phyloP scores from a whole-genome alignment of 1,284 basidiomycete genomes.

The Athelia sp. region DNA sequence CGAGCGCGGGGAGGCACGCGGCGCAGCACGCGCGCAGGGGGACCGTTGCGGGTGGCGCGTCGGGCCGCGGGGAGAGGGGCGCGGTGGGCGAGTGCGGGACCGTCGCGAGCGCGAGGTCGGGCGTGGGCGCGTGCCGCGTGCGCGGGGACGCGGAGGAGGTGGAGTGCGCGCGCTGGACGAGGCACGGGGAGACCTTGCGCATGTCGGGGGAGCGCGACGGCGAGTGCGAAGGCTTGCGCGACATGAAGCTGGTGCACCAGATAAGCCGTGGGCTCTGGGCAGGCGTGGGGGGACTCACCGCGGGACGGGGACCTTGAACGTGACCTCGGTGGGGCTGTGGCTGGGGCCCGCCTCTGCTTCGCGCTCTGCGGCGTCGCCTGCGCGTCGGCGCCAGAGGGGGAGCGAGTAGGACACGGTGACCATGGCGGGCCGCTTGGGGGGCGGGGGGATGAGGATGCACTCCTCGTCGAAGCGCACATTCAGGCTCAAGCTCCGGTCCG shows the following conservation, averaged over 20 bases:
- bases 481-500: slow-evolving; percentile 5
- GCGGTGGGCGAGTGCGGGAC: background rate
- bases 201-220: slow-evolving; percentile 26
- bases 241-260: slow-evolving; percentile 29
- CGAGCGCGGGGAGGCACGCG: slow-evolving; percentile 45
- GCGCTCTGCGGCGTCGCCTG: slow-evolving; percentile 20
- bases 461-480: slow-evolving; percentile 58
- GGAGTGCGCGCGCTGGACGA: slow-evolving; percentile 34
- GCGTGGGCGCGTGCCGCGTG: background rate
- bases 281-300: slow-evolving; percentile 34
- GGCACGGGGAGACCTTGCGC: slow-evolving; percentile 33
- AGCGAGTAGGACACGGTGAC: slow-evolving; percentile 57
- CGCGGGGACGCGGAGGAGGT: slow-evolving; percentile 2
- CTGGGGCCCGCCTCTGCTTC: slow-evolving; percentile 21
- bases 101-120: too few species aligned
- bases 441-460: slow-evolving; percentile 63
- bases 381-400: slow-evolving; percentile 50
- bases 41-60: slow-evolving; percentile 37
- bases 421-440: slow-evolving; percentile 39
- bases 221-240: slow-evolving; percentile 26
- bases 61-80: slow-evolving; percentile 15
- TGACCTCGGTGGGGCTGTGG: slow-evolving; percentile 35
- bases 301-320: slow-evolving; percentile 56
- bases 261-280: slow-evolving; percentile 3
- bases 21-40: slow-evolving; percentile 57